Percentiles rank a stretch among this genome's conserved stretches.
These are phyloP conservation scores for Aspergillus viridinutans DNA, from an alignment of 2,329 filamentous ascomycete genomes.

Conservation along the genomic window DNA sequence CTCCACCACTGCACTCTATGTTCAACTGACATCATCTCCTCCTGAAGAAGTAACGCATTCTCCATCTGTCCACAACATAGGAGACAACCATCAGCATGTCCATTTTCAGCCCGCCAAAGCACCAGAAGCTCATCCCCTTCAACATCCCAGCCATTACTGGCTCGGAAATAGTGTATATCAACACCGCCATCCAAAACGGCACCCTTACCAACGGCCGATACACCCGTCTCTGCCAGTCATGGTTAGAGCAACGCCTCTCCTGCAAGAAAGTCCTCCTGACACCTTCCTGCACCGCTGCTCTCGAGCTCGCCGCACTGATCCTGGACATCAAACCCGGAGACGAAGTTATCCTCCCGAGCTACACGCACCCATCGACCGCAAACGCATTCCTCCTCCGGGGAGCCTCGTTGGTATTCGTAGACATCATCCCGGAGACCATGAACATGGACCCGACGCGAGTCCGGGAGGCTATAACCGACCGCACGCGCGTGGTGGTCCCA, in stretches of 20 bases:
- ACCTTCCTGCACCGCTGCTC: slow-evolving; percentile 11
- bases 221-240: slow-evolving; percentile 8
- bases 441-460: slow-evolving; percentile 5
- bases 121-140: slow-evolving; percentile 1
- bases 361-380: slow-evolving; percentile 12
- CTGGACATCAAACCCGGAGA: slow-evolving; percentile 9
- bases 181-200: background rate
- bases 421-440: slow-evolving; percentile 12
- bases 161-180: slow-evolving; percentile 3
- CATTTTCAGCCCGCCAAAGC: background rate
- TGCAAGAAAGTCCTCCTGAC: slow-evolving; percentile 4
- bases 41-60: too few species aligned
- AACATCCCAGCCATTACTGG: slow-evolving; percentile 2
- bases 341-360: slow-evolving; percentile 14
- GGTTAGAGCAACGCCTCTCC: slow-evolving; percentile 8
- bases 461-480: slow-evolving; percentile 5
- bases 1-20: too few species aligned
- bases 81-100: background rate
- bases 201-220: slow-evolving; percentile 9
- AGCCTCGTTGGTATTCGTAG: slow-evolving; percentile 9
- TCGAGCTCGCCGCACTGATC: slow-evolving; percentile 11
- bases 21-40: too few species aligned
- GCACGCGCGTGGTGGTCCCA: slow-evolving; percentile 11
- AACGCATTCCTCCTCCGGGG: slow-evolving; percentile 14
- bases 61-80: background rate